Base-by-base conservation (phyloP, 2,329 filamentous ascomycete species). In the Talaromyces islandicus region DNA sequence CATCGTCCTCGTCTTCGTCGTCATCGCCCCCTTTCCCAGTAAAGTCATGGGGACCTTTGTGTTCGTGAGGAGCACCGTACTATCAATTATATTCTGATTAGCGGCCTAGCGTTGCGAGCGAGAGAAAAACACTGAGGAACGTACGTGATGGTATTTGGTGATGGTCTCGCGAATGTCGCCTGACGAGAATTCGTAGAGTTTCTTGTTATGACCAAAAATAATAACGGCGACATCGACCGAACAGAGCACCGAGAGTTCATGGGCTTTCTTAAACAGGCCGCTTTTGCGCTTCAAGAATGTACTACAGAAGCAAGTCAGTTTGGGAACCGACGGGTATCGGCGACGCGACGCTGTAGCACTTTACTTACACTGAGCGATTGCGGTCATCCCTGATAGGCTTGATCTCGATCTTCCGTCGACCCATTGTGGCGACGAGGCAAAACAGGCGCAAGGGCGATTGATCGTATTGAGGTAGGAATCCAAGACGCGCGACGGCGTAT, bases 271-370 rank as follows among this genome's bases (percentile, higher is more conserved):
- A 85, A 99, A 99, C 55, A 99, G 83, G 70, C 94, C 94, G 69
- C 93, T 94, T 79, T 99, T 99, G 80, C 94, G 90, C 84, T 99
- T 99, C 68, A 99, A 81, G 76, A 99, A 99, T 51, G 94, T 99
- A 66, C 92, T 97, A 29, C 30, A 51, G 19, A 17, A 27, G 14
- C 27, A 25, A 7, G 57, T 67, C 56, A 68, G 65, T 48, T 21
- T 29, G 5, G 25, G n/a, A 12, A 27, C 25, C 25, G n/a, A 11
- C 7, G 14, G 11, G 21, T 2, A 2, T 56, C 11, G 29, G 35
- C 35, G 25, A 17, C 21, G 54, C 32, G 17, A 25, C 9, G 32
- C 10, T 29, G 24, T 30, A 25, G 51, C 27, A 82, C 91, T 78
- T 91, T 27, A 82, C 91, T 78, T 91, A 97, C 92, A 97, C 92